These are phyloP conservation scores for Salix caprea DNA, from an alignment of 345 rosid species.

Conservation along the genomic window DNA sequence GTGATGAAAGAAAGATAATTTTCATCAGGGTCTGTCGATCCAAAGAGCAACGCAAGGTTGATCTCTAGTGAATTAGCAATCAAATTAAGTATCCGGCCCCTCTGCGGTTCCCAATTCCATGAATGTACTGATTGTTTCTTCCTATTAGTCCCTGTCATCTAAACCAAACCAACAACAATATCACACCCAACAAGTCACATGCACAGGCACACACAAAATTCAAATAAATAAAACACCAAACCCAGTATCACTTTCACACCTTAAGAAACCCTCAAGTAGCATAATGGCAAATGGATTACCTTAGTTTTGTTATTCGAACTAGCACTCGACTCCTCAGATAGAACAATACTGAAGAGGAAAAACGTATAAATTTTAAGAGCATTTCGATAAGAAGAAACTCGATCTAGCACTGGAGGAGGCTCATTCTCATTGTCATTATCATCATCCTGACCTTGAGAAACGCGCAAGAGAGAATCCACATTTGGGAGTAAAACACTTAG, in stretches of 20 bases:
- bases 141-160: slow-evolving; percentile 55
- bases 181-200: not conserved
- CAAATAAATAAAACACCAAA: not conserved
- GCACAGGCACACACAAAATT: too few species aligned
- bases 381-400: slow-evolving; percentile 69
- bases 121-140: slow-evolving; percentile 60
- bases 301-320: slow-evolving; percentile 43
- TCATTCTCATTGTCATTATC: slow-evolving; percentile 4
- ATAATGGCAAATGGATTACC: slow-evolving; percentile 31
- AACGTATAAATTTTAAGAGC: slow-evolving; percentile 87
- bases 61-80: slow-evolving; percentile 90
- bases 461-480: slow-evolving; percentile 70
- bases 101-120: slow-evolving; percentile 88
- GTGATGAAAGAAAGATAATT: slow-evolving; percentile 80
- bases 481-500: slow-evolving; percentile 91
- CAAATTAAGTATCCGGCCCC: slow-evolving; percentile 75
- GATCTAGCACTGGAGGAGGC: slow-evolving; percentile 40
- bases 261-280: not conserved
- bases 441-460: slow-evolving; percentile 47
- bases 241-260: not conserved
- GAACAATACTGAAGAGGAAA: slow-evolving; percentile 64
- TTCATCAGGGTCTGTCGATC: slow-evolving; percentile 77
- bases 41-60: slow-evolving; percentile 84
- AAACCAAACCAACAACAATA: slow-evolving; percentile 23
- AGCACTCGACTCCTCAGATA: slow-evolving; percentile 47